A percentile compares a stretch with the other conserved stretches of the same genome.
Conservation (phyloP, 345 rosid genomes). For the Hypericum perforatum region DNA sequence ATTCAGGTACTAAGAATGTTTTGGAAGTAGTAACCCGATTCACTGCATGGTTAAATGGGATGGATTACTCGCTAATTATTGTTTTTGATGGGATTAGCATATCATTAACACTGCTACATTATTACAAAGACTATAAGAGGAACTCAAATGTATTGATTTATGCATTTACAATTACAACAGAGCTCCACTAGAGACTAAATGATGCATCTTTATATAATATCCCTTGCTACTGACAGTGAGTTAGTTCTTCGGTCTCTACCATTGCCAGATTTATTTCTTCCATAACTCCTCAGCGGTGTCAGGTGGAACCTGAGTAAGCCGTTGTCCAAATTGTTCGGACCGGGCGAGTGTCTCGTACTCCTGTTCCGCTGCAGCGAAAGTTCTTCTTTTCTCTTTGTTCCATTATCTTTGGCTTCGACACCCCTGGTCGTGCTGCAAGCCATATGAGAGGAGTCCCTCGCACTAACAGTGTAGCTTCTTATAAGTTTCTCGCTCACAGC, state of each 20-base stretch:
- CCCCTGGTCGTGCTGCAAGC: conserved; percentile 20
- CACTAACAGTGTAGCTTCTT: conserved; percentile 47
- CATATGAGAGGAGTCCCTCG: conserved; percentile 32
- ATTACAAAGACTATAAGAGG: conserved; percentile 14
- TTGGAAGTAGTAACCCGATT: too few species aligned
- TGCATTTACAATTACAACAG: conserved; percentile 25
- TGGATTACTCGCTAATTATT: too few species aligned
- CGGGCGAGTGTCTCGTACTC: neutral
- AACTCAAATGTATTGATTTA: conserved; percentile 16
- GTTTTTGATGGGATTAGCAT: too few species aligned
- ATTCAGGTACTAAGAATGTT: too few species aligned
- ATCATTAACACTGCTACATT: too few species aligned
- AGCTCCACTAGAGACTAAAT: conserved; percentile 12
- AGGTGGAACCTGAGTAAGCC: conserved; percentile 1
- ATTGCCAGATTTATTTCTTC: conserved; percentile 49
- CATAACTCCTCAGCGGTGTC: conserved; percentile 31
- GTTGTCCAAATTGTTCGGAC: conserved; percentile 1
- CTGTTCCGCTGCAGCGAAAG: conserved; percentile 12
- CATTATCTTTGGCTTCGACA: conserved; percentile 22
- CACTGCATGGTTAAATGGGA: too few species aligned
- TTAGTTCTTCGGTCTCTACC: conserved; percentile 46
- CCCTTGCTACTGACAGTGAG: conserved; percentile 20
- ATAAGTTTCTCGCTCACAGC: conserved; percentile 49
- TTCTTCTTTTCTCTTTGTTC: conserved; percentile 35
- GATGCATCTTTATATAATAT: conserved; percentile 23